Conservation (phyloP, 805 yeast genomes). For the Nakazawaea pomicola region DNA sequence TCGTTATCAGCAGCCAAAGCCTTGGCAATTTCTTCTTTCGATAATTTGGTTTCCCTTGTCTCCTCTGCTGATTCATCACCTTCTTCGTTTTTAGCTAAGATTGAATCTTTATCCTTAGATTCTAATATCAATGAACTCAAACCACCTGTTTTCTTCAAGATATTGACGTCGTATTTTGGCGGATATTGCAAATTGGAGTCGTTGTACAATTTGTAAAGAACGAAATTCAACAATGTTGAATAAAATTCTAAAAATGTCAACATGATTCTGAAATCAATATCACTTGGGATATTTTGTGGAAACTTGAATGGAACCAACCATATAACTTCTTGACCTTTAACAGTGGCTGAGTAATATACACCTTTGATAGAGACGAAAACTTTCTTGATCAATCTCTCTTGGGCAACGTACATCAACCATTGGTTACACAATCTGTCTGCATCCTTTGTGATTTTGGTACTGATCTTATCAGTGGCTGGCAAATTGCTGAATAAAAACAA, state of each 20-base stretch:
- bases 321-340: conserved; percentile 87
- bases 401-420: conserved; percentile 92
- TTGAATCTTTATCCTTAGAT: conserved; percentile 25
- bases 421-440: conserved; percentile 86
- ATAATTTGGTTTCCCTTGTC: conserved; percentile 32
- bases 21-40: conserved; percentile 36
- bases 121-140: conserved; percentile 78
- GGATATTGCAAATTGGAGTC: conserved; percentile 88
- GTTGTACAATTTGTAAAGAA: conserved; percentile 75
- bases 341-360: conserved; percentile 86
- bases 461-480: conserved; percentile 87
- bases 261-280: conserved; percentile 96
- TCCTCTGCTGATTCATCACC: conserved; percentile 20
- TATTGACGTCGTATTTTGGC: conserved; percentile 70
- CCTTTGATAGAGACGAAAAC: conserved; percentile 97
- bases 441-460: conserved; percentile 77
- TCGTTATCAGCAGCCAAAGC: conserved; percentile 53
- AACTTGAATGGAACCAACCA: conserved; percentile 98
- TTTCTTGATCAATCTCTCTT: conserved; percentile 74
- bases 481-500: conserved; percentile 86
- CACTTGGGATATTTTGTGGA: conserved; percentile 92
- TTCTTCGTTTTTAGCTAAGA: too few relatives aligned
- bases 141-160: conserved; percentile 86
- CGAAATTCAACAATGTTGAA: conserved; percentile 86
- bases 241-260: conserved; percentile 93